Evolutionary conservation across 192 early-diverging fungal genomes (phyloP), one percentile per base, ranked within the genome.

Genomic region (Rhizophlyctis rosea): DNA sequence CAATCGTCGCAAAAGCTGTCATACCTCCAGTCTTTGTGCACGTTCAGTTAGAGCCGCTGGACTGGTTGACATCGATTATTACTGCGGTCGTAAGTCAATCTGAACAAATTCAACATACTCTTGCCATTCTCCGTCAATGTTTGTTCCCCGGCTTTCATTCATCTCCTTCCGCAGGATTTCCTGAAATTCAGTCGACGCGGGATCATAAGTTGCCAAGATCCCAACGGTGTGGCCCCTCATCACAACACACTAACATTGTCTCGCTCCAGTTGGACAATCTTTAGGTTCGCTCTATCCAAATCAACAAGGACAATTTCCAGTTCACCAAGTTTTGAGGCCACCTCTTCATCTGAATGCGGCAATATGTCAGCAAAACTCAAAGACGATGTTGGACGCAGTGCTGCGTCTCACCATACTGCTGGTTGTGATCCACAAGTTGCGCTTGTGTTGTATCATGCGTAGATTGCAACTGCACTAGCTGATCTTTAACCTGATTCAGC

Each of bases 291-390:
- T 25, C 87, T 84, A 54, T 97, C 93, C 36, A 94, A 74, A 59
- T 97, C 94, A 48, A 86, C 76, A 44, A 87, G 79, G 3, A 93
- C 71, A 50, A 97, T 93, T 63, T 97, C 93, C n/a, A 93, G 72
- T 60, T 95, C 94, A 4, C 90, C 91, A 28, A 92, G 74, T 60
- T 89, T 88, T 9, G 75, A 84, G 2, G 88, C 85, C 47, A 94
- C 84, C 54, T 91, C 86, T 53, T 93, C 86, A 63, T 95, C 69
- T 67, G 32, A 34, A 3, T 21, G n/a, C 55, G 13, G 14, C 4
- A n/a, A n/a, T n/a, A n/a, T n/a, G n/a, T n/a, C n/a, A n/a, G n/a
- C n/a, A n/a, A n/a, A n/a, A n/a, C n/a, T n/a, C n/a, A n/a, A n/a
- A n/a, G n/a, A n/a, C n/a, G n/a, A n/a, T n/a, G n/a, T n/a, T n/a